Base-by-base conservation (phyloP, 371 early-diverging fungal species). In the Mortierella sp. region DNA sequence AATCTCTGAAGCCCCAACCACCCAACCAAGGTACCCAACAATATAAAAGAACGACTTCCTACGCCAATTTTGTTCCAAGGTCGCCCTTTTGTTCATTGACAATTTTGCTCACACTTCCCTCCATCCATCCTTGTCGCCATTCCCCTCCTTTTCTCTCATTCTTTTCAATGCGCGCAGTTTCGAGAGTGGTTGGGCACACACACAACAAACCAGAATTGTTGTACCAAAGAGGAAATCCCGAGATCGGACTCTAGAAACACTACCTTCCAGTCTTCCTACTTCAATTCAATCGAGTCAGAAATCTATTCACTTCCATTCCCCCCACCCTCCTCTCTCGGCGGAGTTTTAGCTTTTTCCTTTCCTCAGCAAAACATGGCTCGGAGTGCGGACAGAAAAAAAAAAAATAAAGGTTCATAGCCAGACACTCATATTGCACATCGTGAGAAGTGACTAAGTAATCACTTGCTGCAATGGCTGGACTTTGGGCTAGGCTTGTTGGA, bases 161-260 rank as follows among this genome's bases (percentile, higher is more conserved):
- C 48, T 41, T 68, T 68, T 35, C 38, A 38, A 68, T 68, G 68
- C 68, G 68, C 68, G 68, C 41, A 41, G 68, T 10, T 35, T 16
- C 35, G 32, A 32, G 8, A 51, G 73, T 35, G 35, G 18, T 48
- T 71, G 49, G 74, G 4, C 58, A 58, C 46, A 16, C 51, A 51
- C 51, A 32, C 77, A 76, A 65, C 74, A 76, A 79, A 79, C 79
- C 76, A 76, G 80, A 71, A 79, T 79, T 79, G 83, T 74, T 79
- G 35, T 76, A 83, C 83, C 35, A 83, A 83, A 83, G 77, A 79
- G 83, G 83, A 83, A 83, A 80, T 83, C 77, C 83, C 83, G 83
- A 83, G 58, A 56, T 68, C 73, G 75, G 63, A 32, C 70, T 60
- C 51, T 54, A 14, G 56, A 72, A 56, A 46, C 11, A 46, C 7